Percentiles rank a stretch among this genome's conserved stretches.
Evolutionary conservation across 2,329 filamentous ascomycete species (phyloP).

Genomic region (Diaporthe longicolla): DNA sequence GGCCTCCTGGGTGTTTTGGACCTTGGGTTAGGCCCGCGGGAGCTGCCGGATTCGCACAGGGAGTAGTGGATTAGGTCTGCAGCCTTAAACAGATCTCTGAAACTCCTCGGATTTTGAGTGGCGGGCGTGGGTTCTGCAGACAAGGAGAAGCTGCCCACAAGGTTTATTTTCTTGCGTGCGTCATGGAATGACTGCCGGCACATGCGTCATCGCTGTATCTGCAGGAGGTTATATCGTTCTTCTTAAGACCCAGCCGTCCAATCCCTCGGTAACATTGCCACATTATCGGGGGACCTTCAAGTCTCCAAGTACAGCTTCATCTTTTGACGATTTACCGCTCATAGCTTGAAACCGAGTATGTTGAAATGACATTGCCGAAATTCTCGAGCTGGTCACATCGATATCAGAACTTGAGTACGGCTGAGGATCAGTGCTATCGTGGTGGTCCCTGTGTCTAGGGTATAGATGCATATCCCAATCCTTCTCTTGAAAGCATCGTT

Average conservation of each 20-base stretch:
- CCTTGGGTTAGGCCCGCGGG: constrained; percentile 5
- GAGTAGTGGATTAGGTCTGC: neutral
- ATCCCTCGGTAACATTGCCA: neutral
- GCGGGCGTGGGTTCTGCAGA: neutral
- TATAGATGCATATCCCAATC: no score
- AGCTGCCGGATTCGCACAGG: constrained; percentile 27
- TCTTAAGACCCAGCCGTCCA: neutral
- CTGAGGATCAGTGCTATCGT: neutral
- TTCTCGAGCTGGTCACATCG: neutral
- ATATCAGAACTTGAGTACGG: neutral
- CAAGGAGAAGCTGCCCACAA: neutral
- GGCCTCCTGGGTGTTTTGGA: constrained; percentile 1
- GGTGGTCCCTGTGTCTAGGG: no score
- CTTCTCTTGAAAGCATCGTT: no score
- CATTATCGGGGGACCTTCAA: no score
- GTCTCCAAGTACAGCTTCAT: neutral
- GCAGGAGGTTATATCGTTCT: neutral
- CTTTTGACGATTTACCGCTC: neutral
- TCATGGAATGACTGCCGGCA: neutral
- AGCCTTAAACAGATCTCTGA: constrained; percentile 6
- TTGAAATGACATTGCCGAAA: neutral
- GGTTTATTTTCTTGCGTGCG: neutral
- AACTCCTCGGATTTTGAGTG: neutral
- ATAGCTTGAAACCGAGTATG: neutral
- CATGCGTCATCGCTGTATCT: neutral